Evolutionary conservation across 495 filamentous ascomycete species (phyloP), one percentile per base, ranked within the genome.

Genomic region (Apodospora peruviana): DNA sequence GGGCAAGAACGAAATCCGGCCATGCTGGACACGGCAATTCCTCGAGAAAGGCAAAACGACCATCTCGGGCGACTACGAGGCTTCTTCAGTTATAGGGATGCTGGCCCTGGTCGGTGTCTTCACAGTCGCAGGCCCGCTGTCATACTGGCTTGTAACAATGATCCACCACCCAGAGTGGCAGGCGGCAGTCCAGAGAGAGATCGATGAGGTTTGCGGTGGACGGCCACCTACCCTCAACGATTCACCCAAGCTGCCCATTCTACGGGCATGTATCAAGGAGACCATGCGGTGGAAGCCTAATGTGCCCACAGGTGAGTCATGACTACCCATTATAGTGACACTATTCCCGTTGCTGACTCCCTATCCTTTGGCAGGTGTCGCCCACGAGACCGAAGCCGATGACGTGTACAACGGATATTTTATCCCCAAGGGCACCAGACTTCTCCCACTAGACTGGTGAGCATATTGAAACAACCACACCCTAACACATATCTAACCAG

Each of bases 251-350:
- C 55, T 78, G 14, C 75, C 75, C 1, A 62, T 62, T 2, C 51
- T 82, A 17, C 66, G 77, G 24, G 80, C 81, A 1, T 70, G 77
- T 41, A 73, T 82, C 35, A 61, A 61, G 52, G 59, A 61, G 43
- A 59, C 56, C 10, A 63, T 81, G 57, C 67, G 81, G 22, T 83
- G 80, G 80, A 70, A 67, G 34, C 79, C 79, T 9, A 71, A 69
- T 40, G 69, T 72, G 1, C 69, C 69, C 3, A 66, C 67, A 2
- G 68, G 68, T 69, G 29, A 42, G 62, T 52, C 5, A 3, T 16
- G 17, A 40, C 10, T 12, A n/a, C 43, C 0, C 1, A 11, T 50
- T 8, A 2, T 35, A 2, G 32, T n/a, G 11, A 11, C 11, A 35
- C 36, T 38, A n/a, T n/a, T n/a, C n/a, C n/a, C n/a, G n/a, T n/a